These are phyloP conservation scores for Xylaria bambusicola DNA, from an alignment of 495 filamentous ascomycete genomes.

Conservation along the genomic window DNA sequence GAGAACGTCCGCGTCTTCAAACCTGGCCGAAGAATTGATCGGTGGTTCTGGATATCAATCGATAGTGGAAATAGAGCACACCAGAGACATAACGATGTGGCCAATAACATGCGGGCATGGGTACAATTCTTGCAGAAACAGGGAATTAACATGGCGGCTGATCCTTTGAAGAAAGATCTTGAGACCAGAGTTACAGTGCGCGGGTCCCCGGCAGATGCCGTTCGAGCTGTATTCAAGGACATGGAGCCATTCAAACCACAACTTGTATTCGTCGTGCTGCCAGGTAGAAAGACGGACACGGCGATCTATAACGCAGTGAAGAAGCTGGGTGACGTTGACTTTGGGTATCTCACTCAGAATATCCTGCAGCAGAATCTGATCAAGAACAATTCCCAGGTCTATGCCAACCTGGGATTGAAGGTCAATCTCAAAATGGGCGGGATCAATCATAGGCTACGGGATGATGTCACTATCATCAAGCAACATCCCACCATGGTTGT, in stretches of 20 bases:
- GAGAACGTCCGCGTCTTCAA: constrained; percentile 32
- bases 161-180: background rate
- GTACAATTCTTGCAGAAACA: constrained; percentile 37
- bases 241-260: constrained; percentile 31
- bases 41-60: constrained; percentile 38
- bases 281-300: constrained; percentile 43
- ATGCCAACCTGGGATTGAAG: constrained; percentile 76
- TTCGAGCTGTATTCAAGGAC: constrained; percentile 24
- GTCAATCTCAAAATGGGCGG: constrained; percentile 88
- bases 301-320: constrained; percentile 70
- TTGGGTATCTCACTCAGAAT: constrained; percentile 68
- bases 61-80: background rate
- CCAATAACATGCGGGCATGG: constrained; percentile 32
- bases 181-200: background rate
- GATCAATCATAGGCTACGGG: constrained; percentile 64
- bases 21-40: constrained; percentile 30
- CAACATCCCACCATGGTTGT: constrained; percentile 70
- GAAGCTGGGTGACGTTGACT: constrained; percentile 60
- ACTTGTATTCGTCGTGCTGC: constrained; percentile 68
- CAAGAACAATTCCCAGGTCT: constrained; percentile 51
- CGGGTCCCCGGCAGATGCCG: background rate
- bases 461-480: constrained; percentile 55
- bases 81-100: background rate
- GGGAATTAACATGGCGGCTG: constrained; percentile 35
- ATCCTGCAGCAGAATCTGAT: constrained; percentile 55